Base-by-base conservation (phyloP, 495 filamentous ascomycete genomes). In the Tuber melanosporum region DNA sequence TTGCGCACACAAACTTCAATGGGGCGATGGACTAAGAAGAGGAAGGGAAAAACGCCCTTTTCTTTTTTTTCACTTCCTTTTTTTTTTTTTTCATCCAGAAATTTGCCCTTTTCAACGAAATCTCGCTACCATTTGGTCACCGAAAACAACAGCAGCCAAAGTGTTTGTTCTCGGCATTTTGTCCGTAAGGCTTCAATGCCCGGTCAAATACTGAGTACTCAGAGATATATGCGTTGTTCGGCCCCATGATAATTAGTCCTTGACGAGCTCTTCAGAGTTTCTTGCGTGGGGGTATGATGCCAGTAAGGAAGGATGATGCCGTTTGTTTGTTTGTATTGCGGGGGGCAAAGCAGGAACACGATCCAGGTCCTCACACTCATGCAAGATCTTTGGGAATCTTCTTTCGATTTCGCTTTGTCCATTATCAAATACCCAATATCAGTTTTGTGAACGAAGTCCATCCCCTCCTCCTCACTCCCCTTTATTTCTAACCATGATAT, bases 361-460 rank as follows among this genome's bases (percentile, higher is more conserved):
- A 80, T 80, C 78, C 77, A 80, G 77, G 78, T 80, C 77, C 79
- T 77, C 78, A 80, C 78, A 73, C 26, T 80, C 49, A 80, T 80
- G 78, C 77, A 70, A 80, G 78, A 80, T 80, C 78, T 77, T 80
- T 80, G 78, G 78, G 77, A 80, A 80, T 75, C 77, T 80, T 73
- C 77, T 74, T 80, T 80, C 78, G 78, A 80, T 80, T 62, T 80
- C 66, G 77, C 77, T 80, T 80, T 79, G 69, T 70, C 73, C 73
- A 74, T 57, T 70, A 73, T 72, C 71, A 71, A 71, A 80, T 71
- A 78, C 74, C 71, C 77, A 80, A 76, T 72, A 46, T 71, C 49
- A 73, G 70, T 73, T 72, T 70, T 46, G 71, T 79, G 49, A 71
- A 74, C 69, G 73, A 71, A 71, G 71, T 80, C n/a, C 75, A 66